Evolutionary conservation across 2,329 filamentous ascomycete genomes (phyloP), one percentile per base, ranked within the genome.

Genomic region (Sarocladium strictum): DNA sequence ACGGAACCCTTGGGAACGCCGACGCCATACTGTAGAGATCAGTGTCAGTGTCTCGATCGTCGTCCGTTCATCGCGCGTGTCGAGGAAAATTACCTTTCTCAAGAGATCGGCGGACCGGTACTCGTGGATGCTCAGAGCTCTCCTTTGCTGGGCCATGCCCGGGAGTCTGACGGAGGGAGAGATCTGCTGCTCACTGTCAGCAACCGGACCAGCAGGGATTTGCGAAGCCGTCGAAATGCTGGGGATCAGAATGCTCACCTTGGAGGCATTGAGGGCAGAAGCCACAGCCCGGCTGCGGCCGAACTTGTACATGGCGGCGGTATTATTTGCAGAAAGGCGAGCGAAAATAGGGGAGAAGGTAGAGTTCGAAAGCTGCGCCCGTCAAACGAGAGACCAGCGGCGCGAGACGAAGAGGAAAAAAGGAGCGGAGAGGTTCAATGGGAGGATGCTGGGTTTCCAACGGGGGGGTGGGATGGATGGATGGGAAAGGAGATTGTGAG

Each of bases 71-170:
- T 60, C 54, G 54, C 56, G 53, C 59, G 50, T 35, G 49, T 37
- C 58, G 59, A 54, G 11, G 32, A 40, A 5, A 55, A 56, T 72
- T 79, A 86, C 83, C 79, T 85, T 70, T 75, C 81, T 89, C 68
- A 99, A 83, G 64, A 99, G 86, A 72, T 92, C 89, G 65, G 91
- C 90, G 65, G 94, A 97, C 68, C 93, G 87, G 78, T 97, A 97
- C 79, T 99, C 94, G 81, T 99, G 94, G 69, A 99, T 96, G 70
- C 90, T 94, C 70, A 99, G 84, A 69, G 88, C 86, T 78, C 94
- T 85, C 75, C 81, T 84, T 77, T 97, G 92, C 75, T 94, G 87
- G 64, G 76, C 81, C 66, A 81, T 72, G 66, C 85, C 81, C 76
- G 89, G 77, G 62, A 81, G 72, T 75, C 80, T 80, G 67, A 78